Evolutionary conservation across 208 protist species (phyloP).

Genomic region (Angomonas deanei): DNA sequence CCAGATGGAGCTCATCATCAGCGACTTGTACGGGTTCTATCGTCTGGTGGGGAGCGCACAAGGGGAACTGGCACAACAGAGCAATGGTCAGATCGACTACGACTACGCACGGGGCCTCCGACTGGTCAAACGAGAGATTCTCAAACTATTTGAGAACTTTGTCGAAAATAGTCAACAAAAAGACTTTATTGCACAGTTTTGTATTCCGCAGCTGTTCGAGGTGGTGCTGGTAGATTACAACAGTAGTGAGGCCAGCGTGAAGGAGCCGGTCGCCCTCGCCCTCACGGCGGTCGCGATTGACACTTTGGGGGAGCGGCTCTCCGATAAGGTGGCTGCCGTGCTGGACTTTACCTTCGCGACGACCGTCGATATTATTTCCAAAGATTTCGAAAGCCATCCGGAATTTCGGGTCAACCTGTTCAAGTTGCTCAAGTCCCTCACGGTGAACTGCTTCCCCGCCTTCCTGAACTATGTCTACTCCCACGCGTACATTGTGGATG

Average conservation of each 20-base stretch:
- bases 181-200: slow-evolving; percentile 81
- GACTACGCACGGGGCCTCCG: slow-evolving; percentile 39
- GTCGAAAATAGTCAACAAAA: slow-evolving; percentile 82
- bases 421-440: slow-evolving; percentile 95
- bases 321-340: slow-evolving; percentile 90
- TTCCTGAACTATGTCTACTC: slow-evolving; percentile 68
- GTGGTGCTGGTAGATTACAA: slow-evolving; percentile 96
- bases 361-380: slow-evolving; percentile 98
- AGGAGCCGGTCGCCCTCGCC: slow-evolving; percentile 94
- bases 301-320: slow-evolving; percentile 72
- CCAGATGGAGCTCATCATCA: slow-evolving; percentile 93
- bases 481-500: slow-evolving; percentile 89
- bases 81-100: not conserved
- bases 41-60: slow-evolving; percentile 75
- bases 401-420: slow-evolving; percentile 98
- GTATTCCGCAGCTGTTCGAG: slow-evolving; percentile 94
- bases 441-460: slow-evolving; percentile 88
- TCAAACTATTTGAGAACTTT: slow-evolving; percentile 94
- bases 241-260: slow-evolving; percentile 73
- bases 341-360: slow-evolving; percentile 95
- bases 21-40: slow-evolving; percentile 95
- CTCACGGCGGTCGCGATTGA: slow-evolving; percentile 89
- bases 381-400: slow-evolving; percentile 95
- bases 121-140: slow-evolving; percentile 94
- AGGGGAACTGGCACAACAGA: not conserved